Conservation (phyloP, 106 monocot genomes). For the Platanthera guangdongensis region DNA sequence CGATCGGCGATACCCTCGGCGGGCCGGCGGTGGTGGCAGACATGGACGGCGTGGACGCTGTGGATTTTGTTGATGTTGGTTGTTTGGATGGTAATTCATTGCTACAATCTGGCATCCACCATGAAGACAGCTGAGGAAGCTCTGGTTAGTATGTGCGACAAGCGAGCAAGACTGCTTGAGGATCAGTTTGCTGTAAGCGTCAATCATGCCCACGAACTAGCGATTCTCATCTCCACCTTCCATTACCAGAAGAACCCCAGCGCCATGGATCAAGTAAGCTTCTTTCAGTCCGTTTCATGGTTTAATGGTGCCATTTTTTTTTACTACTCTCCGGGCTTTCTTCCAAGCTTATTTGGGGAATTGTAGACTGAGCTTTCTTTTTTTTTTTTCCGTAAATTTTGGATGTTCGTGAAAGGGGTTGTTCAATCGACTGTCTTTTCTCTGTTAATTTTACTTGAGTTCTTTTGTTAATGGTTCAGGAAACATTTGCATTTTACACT, state of each 20-base stretch:
- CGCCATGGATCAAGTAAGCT: constrained; percentile 71
- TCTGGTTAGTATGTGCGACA: constrained; percentile 84
- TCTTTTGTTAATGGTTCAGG: constrained; percentile 26
- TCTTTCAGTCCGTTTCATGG: neutral
- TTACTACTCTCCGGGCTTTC: neutral
- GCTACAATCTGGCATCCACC: constrained; percentile 23
- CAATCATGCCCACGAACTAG: constrained; percentile 89
- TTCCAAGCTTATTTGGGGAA: neutral
- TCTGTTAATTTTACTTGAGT: neutral
- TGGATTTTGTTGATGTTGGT: constrained; percentile 22
- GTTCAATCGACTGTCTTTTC: neutral
- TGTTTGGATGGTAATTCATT: constrained; percentile 29
- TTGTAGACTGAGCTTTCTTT: neutral
- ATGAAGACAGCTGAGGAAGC: constrained; percentile 48
- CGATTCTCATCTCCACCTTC: constrained; percentile 82
- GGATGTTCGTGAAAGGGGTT: neutral
- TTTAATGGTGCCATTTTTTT: neutral
- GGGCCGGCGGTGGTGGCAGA: constrained; percentile 24
- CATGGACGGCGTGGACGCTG: constrained; percentile 15
- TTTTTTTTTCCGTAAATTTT: neutral
- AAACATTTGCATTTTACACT: constrained; percentile 85
- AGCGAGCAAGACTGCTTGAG: constrained; percentile 82
- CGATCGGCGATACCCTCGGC: constrained; percentile 6
- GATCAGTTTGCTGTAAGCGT: constrained; percentile 90
- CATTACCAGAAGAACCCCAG: constrained; percentile 71